Evolutionary conservation across 768 basidiomycete genomes (phyloP), one percentile per base, ranked within the genome.

Genomic region (Dioszegia aurantiaca): DNA sequence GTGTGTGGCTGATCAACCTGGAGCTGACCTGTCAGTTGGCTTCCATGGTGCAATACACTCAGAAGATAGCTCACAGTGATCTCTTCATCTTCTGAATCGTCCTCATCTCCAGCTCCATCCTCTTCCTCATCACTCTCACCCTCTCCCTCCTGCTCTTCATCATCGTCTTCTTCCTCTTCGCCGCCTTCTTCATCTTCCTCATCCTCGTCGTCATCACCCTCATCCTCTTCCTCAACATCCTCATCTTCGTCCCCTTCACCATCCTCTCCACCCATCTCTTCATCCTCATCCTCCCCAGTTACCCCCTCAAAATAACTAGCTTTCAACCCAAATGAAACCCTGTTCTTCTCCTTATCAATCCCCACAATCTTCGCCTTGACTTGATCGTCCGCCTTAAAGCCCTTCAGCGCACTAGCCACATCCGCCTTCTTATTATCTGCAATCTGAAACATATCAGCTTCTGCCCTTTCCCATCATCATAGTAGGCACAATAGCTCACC

Each of bases 391-490:
- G 87, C 86, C 28, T 86, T 83, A 81, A 97, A 94, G 36, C 83
- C 85, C 44, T 82, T 84, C 37, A 95, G 81, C 9, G 90, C 91
- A 37, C 87, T 77, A 26, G 81, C 77, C 21, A 89, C 85, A 74
- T 93, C 89, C 3, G 87, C 87, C 28, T 87, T 83, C 61, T 84
- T 81, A 73, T 89, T 90, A 70, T 97, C 94, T 8, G 92, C 88
- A 41, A 98, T 81, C 91, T 95, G 62, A 14, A 36, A n/a, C 14
- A 14, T 30, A 45, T 61, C 39, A 61, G 49, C 49, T 24, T 31
- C 21, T n/a, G n/a, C n/a, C n/a, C 19, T 56, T 49, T 23, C 49
- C 28, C 30, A 23, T 19, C 19, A 6, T 21, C n/a, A 39, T 27
- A 61, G 47, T 39, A 28, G 27, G 31, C 4, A 49, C 0, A 1